A percentile compares a stretch with the other conserved stretches of the same genome.
Conservation (phyloP, 331 rosid species). For the Erythrophleum ivorense region DNA sequence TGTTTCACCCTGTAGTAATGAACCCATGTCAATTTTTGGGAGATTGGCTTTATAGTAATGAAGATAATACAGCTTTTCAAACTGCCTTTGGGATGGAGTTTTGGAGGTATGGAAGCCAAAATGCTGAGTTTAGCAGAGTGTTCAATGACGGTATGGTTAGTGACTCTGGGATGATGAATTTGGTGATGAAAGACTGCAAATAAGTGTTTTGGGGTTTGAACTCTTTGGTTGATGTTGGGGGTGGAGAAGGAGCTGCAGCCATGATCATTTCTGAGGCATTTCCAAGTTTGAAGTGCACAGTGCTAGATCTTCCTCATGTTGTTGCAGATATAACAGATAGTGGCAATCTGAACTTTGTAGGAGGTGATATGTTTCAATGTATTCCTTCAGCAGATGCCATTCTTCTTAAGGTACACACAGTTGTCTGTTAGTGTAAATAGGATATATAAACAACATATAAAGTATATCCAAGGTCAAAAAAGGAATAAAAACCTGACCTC, state of each 20-base stretch:
- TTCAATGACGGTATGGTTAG: constrained; percentile 46
- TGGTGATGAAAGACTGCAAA: constrained; percentile 31
- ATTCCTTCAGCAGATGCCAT: constrained; percentile 47
- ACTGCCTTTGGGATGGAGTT: constrained; percentile 35
- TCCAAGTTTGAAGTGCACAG: constrained; percentile 45
- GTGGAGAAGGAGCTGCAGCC: constrained; percentile 39
- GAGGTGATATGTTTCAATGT: constrained; percentile 47
- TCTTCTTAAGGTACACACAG: constrained; percentile 32
- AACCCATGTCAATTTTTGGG: constrained; percentile 37
- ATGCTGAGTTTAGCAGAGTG: not conserved
- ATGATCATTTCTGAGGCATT: constrained; percentile 40
- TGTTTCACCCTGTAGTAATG: constrained; percentile 34
- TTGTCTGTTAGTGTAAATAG: no score
- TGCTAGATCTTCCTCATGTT: constrained; percentile 50
- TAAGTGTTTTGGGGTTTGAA: constrained; percentile 42
- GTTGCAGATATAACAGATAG: constrained; percentile 32
- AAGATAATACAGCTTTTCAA: not conserved
- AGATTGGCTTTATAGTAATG: constrained; percentile 38
- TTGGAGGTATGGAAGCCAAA: constrained; percentile 8
- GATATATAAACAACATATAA: no score
- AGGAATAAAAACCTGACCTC: no score
- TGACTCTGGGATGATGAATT: constrained; percentile 45
- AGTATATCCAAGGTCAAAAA: no score
- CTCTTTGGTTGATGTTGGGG: constrained; percentile 48
- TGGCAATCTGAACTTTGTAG: constrained; percentile 39